Conservation (phyloP, 805 yeast species). For the Candida vaughaniae region DNA sequence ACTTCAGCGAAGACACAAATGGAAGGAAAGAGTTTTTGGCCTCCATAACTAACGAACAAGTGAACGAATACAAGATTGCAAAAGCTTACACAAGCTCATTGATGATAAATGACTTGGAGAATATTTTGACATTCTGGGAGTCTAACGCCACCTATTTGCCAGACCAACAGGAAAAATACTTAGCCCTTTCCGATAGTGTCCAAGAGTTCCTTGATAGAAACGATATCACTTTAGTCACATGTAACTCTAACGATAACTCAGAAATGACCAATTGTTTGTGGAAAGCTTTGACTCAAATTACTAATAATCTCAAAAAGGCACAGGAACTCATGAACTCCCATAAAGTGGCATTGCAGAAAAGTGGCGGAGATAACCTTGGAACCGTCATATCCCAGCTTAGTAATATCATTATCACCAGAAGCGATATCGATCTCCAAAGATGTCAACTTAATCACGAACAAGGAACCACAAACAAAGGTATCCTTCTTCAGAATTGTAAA, state of each 20-base stretch:
- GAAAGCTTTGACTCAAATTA: conserved; percentile 40
- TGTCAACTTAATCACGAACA: conserved; percentile 31
- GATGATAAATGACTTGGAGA: conserved; percentile 21
- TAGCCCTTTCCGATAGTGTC: conserved; percentile 44
- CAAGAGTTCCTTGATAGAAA: conserved; percentile 43
- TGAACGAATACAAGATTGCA: conserved; percentile 30
- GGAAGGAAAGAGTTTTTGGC: conserved; percentile 23
- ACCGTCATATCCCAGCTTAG: conserved; percentile 35
- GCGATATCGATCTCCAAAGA: conserved; percentile 53
- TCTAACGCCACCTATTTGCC: conserved; percentile 12
- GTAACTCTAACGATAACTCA: conserved; percentile 5
- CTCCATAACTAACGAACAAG: conserved; percentile 24
- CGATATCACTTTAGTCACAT: conserved; percentile 16
- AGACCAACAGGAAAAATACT: conserved; percentile 32
- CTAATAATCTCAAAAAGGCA: conserved; percentile 35
- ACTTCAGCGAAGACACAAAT: conserved; percentile 16
- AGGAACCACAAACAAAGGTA: conserved; percentile 26
- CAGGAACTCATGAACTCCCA: conserved; percentile 29
- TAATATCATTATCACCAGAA: conserved; percentile 47
- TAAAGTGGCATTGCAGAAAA: conserved; percentile 15
- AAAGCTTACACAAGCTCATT: conserved; percentile 30
- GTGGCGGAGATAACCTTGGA: conserved; percentile 28
- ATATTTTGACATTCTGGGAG: conserved; percentile 34
- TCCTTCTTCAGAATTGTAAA: conserved; percentile 39
- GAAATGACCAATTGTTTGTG: conserved; percentile 28